Evolutionary conservation across 768 basidiomycete genomes (phyloP).

Genomic region (Phylloporus arenicola): DNA sequence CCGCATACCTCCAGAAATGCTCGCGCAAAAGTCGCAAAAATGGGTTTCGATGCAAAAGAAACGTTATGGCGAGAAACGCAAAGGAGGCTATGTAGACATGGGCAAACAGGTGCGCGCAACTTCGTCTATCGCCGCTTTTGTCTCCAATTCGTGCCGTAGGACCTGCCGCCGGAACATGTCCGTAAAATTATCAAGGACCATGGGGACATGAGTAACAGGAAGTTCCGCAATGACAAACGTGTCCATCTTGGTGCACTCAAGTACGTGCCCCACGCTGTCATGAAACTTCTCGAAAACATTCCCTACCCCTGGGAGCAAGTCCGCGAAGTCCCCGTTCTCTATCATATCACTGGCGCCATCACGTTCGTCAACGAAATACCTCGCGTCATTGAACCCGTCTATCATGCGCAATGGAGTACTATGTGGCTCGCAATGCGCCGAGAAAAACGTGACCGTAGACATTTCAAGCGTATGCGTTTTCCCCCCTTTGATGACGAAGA

Average conservation of each 20-base stretch:
- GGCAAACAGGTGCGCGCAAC: constrained; percentile 74
- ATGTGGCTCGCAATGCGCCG: constrained; percentile 99
- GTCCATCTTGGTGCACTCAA: constrained; percentile 97
- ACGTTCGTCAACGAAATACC: constrained; percentile 99
- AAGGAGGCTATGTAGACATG: constrained; percentile 86
- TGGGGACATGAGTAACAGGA: constrained; percentile 98
- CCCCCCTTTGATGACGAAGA: constrained; percentile 99
- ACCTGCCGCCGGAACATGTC: constrained; percentile 94
- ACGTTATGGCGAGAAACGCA: constrained; percentile 87
- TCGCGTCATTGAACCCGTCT: constrained; percentile 92
- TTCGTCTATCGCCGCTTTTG: neutral
- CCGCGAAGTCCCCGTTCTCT: constrained; percentile 95
- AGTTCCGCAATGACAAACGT: constrained; percentile 98
- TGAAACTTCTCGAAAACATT: constrained; percentile 98
- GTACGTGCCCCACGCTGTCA: constrained; percentile 98
- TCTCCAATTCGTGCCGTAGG: constrained; percentile 40
- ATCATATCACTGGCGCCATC: constrained; percentile 99
- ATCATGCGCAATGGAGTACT: constrained; percentile 98
- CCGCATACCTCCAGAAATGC: constrained; percentile 57
- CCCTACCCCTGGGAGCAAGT: constrained; percentile 99
- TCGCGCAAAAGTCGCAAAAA: constrained; percentile 92
- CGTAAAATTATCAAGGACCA: constrained; percentile 99
- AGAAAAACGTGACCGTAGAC: constrained; percentile 96
- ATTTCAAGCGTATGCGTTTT: constrained; percentile 99
- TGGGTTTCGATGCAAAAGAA: constrained; percentile 93